Evolutionary conservation across 2,329 filamentous ascomycete species (phyloP).

Genomic region (Coniochaeta sp.): DNA sequence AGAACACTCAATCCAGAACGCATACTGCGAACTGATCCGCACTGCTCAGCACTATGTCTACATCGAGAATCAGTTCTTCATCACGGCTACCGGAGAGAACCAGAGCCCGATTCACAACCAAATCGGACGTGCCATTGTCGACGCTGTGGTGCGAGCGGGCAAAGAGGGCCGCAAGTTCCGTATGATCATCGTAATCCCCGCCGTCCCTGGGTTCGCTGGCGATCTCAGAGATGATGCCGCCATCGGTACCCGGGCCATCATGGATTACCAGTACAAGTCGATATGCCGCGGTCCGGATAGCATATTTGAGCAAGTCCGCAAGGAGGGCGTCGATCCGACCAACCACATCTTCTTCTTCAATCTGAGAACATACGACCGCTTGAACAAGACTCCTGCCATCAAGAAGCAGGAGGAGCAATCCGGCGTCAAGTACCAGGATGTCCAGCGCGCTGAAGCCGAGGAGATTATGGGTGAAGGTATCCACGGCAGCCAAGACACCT

Average conservation of each 20-base stretch:
- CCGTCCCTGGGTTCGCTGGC: constrained; percentile 89
- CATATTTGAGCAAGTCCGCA: constrained; percentile 71
- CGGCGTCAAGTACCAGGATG: constrained; percentile 76
- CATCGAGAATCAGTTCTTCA: constrained; percentile 99
- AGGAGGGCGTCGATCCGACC: constrained; percentile 66
- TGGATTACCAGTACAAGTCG: constrained; percentile 98
- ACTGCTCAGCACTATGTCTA: constrained; percentile 91
- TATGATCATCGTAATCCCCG: constrained; percentile 83
- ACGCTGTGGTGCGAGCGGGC: constrained; percentile 74
- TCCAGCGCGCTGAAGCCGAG: constrained; percentile 82
- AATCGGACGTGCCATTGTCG: constrained; percentile 82
- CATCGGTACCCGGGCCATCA: constrained; percentile 82
- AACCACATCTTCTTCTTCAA: constrained; percentile 93
- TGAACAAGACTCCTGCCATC: constrained; percentile 73
- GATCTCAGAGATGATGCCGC: constrained; percentile 80
- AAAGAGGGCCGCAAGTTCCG: constrained; percentile 83
- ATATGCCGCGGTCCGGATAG: constrained; percentile 88
- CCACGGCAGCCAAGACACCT: constrained; percentile 45
- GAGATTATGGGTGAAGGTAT: constrained; percentile 76
- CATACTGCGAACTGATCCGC: constrained; percentile 76
- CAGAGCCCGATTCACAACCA: constrained; percentile 82
- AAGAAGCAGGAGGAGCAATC: constrained; percentile 71
- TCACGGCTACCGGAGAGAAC: constrained; percentile 84
- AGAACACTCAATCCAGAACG: constrained; percentile 82
- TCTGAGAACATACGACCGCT: constrained; percentile 81